Evolutionary conservation across 495 filamentous ascomycete species (phyloP), one percentile per base, ranked within the genome.

Genomic region (Bombardia bombarda): DNA sequence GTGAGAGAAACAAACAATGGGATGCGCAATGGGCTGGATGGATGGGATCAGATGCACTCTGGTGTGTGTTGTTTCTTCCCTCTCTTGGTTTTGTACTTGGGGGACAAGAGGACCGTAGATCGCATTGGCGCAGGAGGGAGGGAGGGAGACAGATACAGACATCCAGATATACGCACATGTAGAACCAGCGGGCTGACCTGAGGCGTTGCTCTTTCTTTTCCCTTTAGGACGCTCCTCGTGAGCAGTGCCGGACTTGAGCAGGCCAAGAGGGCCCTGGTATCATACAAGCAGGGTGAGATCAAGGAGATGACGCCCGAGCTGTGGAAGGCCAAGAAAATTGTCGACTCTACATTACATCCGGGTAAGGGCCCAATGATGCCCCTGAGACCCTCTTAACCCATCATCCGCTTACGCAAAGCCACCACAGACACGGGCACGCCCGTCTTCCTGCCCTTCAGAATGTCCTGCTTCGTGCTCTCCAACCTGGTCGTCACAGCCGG

Each of bases 401-500:
- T n/a, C 41, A 44, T 25, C 40, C 40, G 40, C 20, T 38, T 14
- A 63, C 36, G 10, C n/a, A 31, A 39, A 9, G 22, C 6, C 16
- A 21, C 24, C 17, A 24, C 56, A 87, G 92, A 98, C 64, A 97
- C 90, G 4, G 92, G 90, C 38, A 69, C 84, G 55, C 83, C 90
- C 1, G 93, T 97, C 40, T 79, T 97, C 55, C 77, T 97, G 5
- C 92, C 93, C 16, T 96, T 96, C 61, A 81, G 92, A 53, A 97
- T 98, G 93, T 95, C 87, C 33, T 86, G 79, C 71, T 97, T 94
- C 61, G 87, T 93, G 40, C 69, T 97, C 34, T 88, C 88, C 42
- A 97, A 97, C 60, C 68, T 98, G 54, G 73, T 97, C 34, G 90
- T 97, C 40, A 98, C 92, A n/a, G 93, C 82, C 3, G 92, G 93